Evolutionary conservation across 1,284 basidiomycete species (phyloP), one percentile per base, ranked within the genome.

Genomic region (Apiotrichum sp.): DNA sequence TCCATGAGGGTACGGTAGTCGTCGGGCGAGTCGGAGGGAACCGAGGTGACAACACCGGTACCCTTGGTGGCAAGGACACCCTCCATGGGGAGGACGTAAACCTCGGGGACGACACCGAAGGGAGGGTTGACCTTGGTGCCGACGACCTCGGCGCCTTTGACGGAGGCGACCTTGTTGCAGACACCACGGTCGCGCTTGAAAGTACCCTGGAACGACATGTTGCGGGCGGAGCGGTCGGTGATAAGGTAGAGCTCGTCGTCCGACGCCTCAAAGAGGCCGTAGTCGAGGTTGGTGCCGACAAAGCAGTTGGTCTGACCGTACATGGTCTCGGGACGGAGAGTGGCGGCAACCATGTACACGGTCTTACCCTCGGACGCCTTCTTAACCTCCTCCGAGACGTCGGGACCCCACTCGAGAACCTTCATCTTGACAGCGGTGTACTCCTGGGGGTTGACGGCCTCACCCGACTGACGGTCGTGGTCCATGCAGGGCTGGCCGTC

Each of bases 401-500:
- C 76, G 41, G 77, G 76, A 43, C 78, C 75, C 88, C 89, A 96
- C 63, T 89, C 81, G 13, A 87, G 78, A 3, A 98, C 90, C 75
- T 90, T 85, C 89, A 98, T 93, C 81, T 97, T 98, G 73, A 98
- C 79, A 16, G 82, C 89, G 13, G 95, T 93, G 79, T 98, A 98
- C 74, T 98, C 95, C 71, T 96, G 93, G 6, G 96, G 95, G 14
- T 91, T 91, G 56, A 96, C 80, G 52, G 88, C 93, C 77, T 99
- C 96, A 48, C 96, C 96, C 62, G 92, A 91, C 55, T 86, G 84
- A 62, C 96, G 89, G 75, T 99, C 96, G 79, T 99, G 96, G 78
- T 99, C 96, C 96, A 99, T 98, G 74, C 96, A 98, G 1, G 96
- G 95, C 74, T 98, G 96, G 8, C 92, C 93, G 69, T 99, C 96